These are phyloP conservation scores for Synchytrium microbalum DNA, from an alignment of 371 early-diverging fungal genomes.

Conservation along the genomic window DNA sequence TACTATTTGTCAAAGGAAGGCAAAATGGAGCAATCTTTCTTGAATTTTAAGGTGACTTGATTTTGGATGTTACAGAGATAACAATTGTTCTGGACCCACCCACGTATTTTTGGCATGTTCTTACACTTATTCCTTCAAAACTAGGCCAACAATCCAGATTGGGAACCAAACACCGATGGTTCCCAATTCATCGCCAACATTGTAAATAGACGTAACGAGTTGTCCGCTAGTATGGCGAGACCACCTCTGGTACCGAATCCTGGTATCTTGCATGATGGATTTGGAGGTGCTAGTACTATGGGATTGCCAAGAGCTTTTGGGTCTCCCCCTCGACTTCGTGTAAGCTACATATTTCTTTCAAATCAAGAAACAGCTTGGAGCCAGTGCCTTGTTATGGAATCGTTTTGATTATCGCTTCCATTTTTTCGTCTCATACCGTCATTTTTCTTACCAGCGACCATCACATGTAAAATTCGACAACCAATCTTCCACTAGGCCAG, in stretches of 20 bases:
- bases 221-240: not conserved
- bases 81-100: not conserved
- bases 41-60: slow-evolving; percentile 77
- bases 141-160: slow-evolving; percentile 72
- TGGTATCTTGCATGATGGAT: not conserved
- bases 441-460: not conserved
- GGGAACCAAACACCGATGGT: slow-evolving; percentile 67
- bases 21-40: slow-evolving; percentile 94
- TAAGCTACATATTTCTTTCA: not conserved
- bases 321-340: not conserved
- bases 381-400: too few species aligned
- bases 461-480: not conserved
- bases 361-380: not conserved
- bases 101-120: not conserved
- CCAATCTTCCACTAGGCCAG: not conserved
- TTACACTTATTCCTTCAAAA: not conserved
- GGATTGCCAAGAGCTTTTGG: not conserved
- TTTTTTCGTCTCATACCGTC: too few species aligned
- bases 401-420: too few species aligned
- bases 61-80: not conserved
- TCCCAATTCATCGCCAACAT: slow-evolving; percentile 56
- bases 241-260: slow-evolving; percentile 6
- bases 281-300: not conserved
- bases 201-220: slow-evolving; percentile 7
- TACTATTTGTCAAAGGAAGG: slow-evolving; percentile 71